Conservation (phyloP, 1,284 basidiomycete genomes). For the Hypsizygus ulmarius region DNA sequence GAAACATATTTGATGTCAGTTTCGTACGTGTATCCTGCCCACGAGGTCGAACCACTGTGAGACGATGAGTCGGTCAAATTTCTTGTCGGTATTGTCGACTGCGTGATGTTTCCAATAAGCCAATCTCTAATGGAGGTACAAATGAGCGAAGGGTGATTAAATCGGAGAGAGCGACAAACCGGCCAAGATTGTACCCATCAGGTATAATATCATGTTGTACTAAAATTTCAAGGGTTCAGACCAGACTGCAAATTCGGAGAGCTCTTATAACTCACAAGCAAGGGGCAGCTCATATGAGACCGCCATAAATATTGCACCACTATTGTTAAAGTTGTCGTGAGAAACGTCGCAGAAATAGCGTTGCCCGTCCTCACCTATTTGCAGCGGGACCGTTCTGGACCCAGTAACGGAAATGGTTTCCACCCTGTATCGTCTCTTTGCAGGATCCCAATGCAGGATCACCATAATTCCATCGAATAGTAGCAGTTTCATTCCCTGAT, state of each 20-base stretch:
- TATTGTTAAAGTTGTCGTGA: slow-evolving; percentile 24
- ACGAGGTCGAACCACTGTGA: slow-evolving; percentile 56
- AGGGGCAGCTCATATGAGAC: slow-evolving; percentile 73
- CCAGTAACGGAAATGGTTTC: slow-evolving; percentile 92
- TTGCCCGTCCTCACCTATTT: slow-evolving; percentile 44
- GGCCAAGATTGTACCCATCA: slow-evolving; percentile 48
- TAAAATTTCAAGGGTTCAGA: slow-evolving; percentile 16
- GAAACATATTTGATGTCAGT: slow-evolving; percentile 66
- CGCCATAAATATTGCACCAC: slow-evolving; percentile 84
- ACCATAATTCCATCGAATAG: slow-evolving; percentile 79
- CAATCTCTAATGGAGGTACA: slow-evolving; percentile 55
- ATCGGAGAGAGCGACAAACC: slow-evolving; percentile 25
- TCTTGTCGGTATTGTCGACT: slow-evolving; percentile 48
- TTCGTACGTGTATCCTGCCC: slow-evolving; percentile 65
- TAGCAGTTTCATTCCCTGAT: slow-evolving; percentile 72
- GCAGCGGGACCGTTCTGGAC: slow-evolving; percentile 64
- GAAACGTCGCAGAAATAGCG: neutral
- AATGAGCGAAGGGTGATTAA: neutral
- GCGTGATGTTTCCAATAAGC: slow-evolving; percentile 78
- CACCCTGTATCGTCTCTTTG: slow-evolving; percentile 83
- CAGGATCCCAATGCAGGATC: slow-evolving; percentile 78
- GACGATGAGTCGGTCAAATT: slow-evolving; percentile 59
- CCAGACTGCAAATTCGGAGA: slow-evolving; percentile 1
- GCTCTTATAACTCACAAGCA: slow-evolving; percentile 36
- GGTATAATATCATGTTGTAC: slow-evolving; percentile 43